phyloP scores from a whole-genome alignment of 2,329 filamentous ascomycete species.

The Colletotrichum musae region DNA sequence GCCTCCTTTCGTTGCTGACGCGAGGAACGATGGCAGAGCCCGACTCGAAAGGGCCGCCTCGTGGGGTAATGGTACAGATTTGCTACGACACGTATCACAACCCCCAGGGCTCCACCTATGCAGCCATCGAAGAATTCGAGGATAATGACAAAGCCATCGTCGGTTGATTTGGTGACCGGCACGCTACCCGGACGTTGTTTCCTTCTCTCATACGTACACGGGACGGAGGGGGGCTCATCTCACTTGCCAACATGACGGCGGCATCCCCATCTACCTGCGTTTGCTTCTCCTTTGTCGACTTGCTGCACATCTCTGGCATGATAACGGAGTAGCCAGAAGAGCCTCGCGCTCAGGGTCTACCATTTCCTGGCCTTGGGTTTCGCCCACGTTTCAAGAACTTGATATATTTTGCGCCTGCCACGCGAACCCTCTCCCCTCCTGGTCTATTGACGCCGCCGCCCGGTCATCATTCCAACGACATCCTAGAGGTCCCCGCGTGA shows the following conservation, averaged over 20 bases:
- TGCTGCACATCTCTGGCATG: too few relatives aligned
- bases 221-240: too few relatives aligned
- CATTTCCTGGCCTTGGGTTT: neutral
- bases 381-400: neutral
- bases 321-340: too few relatives aligned
- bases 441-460: conserved; percentile 6
- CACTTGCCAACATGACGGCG: too few relatives aligned
- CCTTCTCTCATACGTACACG: too few relatives aligned
- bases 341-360: too few relatives aligned
- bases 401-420: conserved; percentile 24
- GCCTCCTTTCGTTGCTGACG: too few relatives aligned
- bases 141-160: conserved; percentile 35
- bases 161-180: too few relatives aligned
- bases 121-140: conserved; percentile 47
- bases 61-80: conserved; percentile 53
- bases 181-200: too few relatives aligned
- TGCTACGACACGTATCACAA: conserved; percentile 50
- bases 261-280: too few relatives aligned
- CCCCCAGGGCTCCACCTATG: conserved; percentile 45
- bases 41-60: conserved; percentile 45
- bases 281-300: too few relatives aligned
- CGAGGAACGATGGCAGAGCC: conserved; percentile 43
- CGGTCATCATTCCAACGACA: neutral
- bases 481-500: conserved; percentile 2
- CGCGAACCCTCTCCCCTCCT: neutral